Conservation (phyloP, 2,329 filamentous ascomycete species). For the Teratosphaeria viscida region DNA sequence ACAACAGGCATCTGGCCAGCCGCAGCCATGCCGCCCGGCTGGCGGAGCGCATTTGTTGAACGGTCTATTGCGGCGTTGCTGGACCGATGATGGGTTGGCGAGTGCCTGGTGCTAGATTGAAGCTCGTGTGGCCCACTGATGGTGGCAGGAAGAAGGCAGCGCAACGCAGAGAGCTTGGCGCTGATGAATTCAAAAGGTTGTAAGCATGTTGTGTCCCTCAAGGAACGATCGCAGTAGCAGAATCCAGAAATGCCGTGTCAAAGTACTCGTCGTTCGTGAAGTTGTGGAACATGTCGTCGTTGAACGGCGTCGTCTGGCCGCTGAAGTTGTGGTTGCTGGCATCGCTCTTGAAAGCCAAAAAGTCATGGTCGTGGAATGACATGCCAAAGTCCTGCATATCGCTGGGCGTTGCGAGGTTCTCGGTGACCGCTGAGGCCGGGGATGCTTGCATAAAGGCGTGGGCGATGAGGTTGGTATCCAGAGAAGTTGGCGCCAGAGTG, state of each 20-base stretch:
- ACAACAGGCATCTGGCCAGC: too few species aligned
- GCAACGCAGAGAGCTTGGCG: neutral
- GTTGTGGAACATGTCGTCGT: neutral
- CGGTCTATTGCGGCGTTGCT: neutral
- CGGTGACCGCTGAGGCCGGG: conserved; percentile 14
- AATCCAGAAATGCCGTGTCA: neutral
- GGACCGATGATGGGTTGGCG: neutral
- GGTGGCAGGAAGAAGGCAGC: neutral
- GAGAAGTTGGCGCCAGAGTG: conserved; percentile 29
- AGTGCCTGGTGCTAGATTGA: too few species aligned
- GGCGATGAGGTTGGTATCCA: conserved; percentile 20
- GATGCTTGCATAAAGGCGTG: conserved; percentile 7
- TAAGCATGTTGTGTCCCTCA: neutral
- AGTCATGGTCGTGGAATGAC: neutral
- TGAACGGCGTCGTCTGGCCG: neutral
- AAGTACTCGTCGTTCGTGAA: neutral
- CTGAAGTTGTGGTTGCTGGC: neutral
- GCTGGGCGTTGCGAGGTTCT: conserved; percentile 12
- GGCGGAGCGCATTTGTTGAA: too few species aligned
- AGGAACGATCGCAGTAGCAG: neutral
- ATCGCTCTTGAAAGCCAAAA: neutral
- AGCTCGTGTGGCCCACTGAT: too few species aligned
- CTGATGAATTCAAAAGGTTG: neutral
- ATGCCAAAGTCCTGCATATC: neutral
- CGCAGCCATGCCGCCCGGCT: too few species aligned